Evolutionary conservation across 1,284 basidiomycete genomes (phyloP).

Genomic region (Pseudozyma pruni): DNA sequence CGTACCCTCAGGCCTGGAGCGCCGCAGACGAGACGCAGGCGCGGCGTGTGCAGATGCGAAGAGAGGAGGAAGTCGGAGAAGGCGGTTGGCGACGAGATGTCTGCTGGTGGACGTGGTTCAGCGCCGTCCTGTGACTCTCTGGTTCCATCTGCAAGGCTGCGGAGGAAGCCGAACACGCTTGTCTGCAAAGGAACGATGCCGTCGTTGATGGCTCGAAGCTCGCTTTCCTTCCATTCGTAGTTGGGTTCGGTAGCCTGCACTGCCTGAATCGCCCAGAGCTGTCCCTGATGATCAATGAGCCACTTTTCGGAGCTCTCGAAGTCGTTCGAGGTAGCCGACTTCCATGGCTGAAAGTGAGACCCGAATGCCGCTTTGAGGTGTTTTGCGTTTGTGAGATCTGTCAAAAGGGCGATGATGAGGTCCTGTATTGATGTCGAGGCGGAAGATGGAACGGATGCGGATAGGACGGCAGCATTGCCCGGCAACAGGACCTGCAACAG

Average conservation of each 20-base stretch:
- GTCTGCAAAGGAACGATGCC: conserved; percentile 35
- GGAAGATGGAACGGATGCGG: conserved; percentile 41
- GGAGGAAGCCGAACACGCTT: conserved; percentile 70
- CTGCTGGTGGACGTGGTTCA: conserved; percentile 81
- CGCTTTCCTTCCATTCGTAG: conserved; percentile 48
- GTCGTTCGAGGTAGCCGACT: conserved; percentile 36
- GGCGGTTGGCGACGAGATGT: conserved; percentile 64
- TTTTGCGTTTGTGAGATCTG: conserved; percentile 38
- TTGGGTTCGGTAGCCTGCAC: conserved; percentile 44
- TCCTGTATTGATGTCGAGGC: conserved; percentile 34
- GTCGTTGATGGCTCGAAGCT: conserved; percentile 46
- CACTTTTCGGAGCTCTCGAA: conserved; percentile 47
- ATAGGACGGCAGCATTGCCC: conserved; percentile 49
- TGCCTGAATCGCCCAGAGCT: conserved; percentile 50
- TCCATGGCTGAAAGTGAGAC: conserved; percentile 41
- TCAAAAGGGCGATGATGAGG: conserved; percentile 46
- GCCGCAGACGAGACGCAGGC: conserved; percentile 74
- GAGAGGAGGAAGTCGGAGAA: conserved; percentile 77
- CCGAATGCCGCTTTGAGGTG: conserved; percentile 51
- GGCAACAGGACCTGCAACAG: conserved; percentile 56
- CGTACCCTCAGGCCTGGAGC: conserved; percentile 75
- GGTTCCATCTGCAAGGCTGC: conserved; percentile 73
- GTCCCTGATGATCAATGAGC: conserved; percentile 50
- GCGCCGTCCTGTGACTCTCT: conserved; percentile 82
- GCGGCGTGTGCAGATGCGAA: conserved; percentile 76